phyloP scores from a whole-genome alignment of 2,329 filamentous ascomycete species.

The Ciborinia camelliae region DNA sequence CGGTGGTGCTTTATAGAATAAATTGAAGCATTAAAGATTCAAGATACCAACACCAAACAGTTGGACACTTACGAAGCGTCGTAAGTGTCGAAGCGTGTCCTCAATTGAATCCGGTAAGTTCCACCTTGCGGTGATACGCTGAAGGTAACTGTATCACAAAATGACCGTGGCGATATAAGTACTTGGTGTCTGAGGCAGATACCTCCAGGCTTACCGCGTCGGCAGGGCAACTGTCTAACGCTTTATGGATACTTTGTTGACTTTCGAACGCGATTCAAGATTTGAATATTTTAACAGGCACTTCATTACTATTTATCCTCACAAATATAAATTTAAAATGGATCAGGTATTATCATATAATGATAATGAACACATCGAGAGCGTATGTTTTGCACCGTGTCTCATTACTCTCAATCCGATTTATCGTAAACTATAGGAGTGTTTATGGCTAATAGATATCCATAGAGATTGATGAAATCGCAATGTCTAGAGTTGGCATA shows the following conservation, averaged over 20 bases:
- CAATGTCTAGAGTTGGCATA: slow-evolving; percentile 64
- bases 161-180: background rate
- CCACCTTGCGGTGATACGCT: slow-evolving; percentile 17
- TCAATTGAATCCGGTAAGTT: slow-evolving; percentile 19
- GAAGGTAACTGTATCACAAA: background rate
- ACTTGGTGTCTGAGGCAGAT: background rate
- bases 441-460: slow-evolving; percentile 6
- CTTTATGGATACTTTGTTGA: slow-evolving; percentile 12
- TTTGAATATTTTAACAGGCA: background rate
- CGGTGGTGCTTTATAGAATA: background rate
- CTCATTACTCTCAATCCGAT: background rate
- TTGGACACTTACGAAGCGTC: slow-evolving; percentile 16
- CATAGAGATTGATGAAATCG: slow-evolving; percentile 35
- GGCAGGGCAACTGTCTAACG: slow-evolving; percentile 8
- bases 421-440: background rate
- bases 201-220: background rate
- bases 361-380: slow-evolving; percentile 32
- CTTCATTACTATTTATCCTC: slow-evolving; percentile 4
- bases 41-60: background rate
- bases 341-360: slow-evolving; percentile 33
- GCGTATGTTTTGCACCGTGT: slow-evolving; percentile 24
- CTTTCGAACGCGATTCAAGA: slow-evolving; percentile 3
- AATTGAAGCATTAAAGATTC: slow-evolving; percentile 11
- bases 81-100: slow-evolving; percentile 20
- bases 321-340: slow-evolving; percentile 26